These are phyloP conservation scores for Aspergillus heteromorphus DNA, from an alignment of 495 filamentous ascomycete genomes.

Conservation along the genomic window DNA sequence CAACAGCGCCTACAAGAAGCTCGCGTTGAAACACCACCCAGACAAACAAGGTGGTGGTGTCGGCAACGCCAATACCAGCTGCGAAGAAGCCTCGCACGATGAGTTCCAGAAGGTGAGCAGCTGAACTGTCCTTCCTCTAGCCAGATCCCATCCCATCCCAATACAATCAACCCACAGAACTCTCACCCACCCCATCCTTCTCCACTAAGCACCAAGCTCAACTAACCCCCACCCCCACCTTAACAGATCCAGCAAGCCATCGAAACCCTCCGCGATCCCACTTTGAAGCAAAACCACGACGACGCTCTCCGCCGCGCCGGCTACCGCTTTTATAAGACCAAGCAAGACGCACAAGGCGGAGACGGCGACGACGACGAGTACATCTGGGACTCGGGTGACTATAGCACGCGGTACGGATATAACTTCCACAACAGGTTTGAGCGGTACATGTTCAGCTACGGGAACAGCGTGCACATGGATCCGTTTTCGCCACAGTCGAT, in stretches of 20 bases:
- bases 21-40: constrained; percentile 54
- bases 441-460: constrained; percentile 29
- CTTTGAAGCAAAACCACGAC: constrained; percentile 26
- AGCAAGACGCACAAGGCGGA: not conserved
- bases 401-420: no score
- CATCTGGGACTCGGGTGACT: no score
- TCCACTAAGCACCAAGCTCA: not conserved
- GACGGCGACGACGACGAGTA: constrained; percentile 1
- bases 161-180: no score
- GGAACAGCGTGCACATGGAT: constrained; percentile 32
- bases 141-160: not conserved
- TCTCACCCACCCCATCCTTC: not conserved
- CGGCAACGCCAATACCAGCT: not conserved
- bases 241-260: constrained; percentile 34
- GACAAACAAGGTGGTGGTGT: constrained; percentile 52
- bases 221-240: not conserved
- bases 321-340: not conserved
- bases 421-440: no score
- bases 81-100: constrained; percentile 20
- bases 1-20: constrained; percentile 38
- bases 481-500: constrained; percentile 19
- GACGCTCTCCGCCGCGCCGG: not conserved
- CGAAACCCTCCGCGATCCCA: constrained; percentile 33
- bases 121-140: not conserved
- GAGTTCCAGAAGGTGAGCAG: constrained; percentile 38